These are phyloP conservation scores for Pedinophyceae sp. DNA, from an alignment of 139 green algal genomes.

Conservation along the genomic window DNA sequence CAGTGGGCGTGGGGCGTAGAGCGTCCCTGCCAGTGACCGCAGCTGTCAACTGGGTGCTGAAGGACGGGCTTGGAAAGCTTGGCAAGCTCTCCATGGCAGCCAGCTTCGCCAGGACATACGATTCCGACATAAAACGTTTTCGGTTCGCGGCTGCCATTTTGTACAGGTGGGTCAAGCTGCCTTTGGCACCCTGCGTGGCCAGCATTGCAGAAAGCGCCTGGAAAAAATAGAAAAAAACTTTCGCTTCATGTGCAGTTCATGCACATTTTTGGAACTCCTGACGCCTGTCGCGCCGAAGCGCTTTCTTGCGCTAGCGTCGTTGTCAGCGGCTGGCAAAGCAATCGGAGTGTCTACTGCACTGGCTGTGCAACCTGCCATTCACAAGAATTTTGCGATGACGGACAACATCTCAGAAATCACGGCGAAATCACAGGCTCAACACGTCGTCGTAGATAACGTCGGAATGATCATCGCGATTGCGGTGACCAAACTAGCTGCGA, in stretches of 20 bases:
- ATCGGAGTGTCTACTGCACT: not conserved
- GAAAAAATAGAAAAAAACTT: too few species aligned
- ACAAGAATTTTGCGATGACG: conserved; percentile 4
- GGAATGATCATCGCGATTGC: not conserved
- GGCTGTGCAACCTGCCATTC: conserved; percentile 2
- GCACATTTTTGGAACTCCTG: not conserved
- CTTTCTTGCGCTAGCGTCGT: not conserved
- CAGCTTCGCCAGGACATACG: conserved; percentile 16
- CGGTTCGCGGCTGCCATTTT: not conserved
- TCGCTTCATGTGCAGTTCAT: too few species aligned
- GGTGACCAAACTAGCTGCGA: not conserved
- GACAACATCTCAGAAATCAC: conserved; percentile 5
- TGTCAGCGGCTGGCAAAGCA: not conserved
- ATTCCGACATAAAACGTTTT: not conserved
- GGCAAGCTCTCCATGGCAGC: conserved; percentile 15
- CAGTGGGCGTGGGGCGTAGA: conserved; percentile 18
- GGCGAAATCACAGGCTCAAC: conserved; percentile 5
- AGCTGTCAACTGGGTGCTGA: conserved; percentile 23
- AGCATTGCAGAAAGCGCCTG: not conserved
- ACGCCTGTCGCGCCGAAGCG: not conserved
- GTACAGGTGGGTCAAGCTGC: not conserved
- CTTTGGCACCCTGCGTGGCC: too few species aligned
- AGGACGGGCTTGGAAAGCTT: conserved; percentile 24
- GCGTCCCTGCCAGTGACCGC: conserved; percentile 17
- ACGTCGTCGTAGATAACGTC: conserved; percentile 3